Percentiles rank a stretch among this genome's conserved stretches.
phyloP scores from a whole-genome alignment of 768 basidiomycete species.

The Amanita exitialis region DNA sequence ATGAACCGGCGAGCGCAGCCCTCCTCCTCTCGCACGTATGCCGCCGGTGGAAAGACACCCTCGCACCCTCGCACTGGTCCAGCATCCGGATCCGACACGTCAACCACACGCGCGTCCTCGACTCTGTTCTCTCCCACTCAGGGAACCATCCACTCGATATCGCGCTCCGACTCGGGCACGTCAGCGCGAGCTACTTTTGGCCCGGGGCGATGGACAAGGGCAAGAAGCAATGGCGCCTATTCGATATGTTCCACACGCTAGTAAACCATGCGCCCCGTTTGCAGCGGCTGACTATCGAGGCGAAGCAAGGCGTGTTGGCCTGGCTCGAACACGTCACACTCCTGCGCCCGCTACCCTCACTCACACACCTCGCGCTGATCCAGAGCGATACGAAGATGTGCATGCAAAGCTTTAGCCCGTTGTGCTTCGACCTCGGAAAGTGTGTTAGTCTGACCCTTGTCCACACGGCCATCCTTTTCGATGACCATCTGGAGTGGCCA shows the following conservation, averaged over 20 bases:
- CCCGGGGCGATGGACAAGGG: neutral
- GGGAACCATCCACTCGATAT: neutral
- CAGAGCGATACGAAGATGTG: neutral
- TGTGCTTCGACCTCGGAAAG: slow-evolving; percentile 1
- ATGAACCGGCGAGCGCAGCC: slow-evolving; percentile 1
- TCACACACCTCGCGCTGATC: slow-evolving; percentile 2
- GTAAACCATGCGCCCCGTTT: too few relatives aligned
- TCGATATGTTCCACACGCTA: neutral
- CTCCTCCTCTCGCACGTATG: slow-evolving; percentile 4
- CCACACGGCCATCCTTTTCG: neutral
- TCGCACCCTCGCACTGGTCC: slow-evolving; percentile 3
- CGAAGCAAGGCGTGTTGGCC: neutral
- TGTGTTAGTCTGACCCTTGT: neutral
- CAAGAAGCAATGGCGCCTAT: neutral
- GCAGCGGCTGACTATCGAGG: slow-evolving; percentile 1
- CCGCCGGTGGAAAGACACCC: slow-evolving; percentile 1
- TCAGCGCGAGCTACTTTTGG: neutral
- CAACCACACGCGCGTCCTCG: neutral
- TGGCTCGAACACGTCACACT: neutral
- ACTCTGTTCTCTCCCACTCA: neutral
- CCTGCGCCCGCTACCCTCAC: neutral
- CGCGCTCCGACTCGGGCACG: slow-evolving; percentile 1
- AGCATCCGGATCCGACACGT: slow-evolving; percentile 4
- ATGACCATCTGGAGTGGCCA: neutral
- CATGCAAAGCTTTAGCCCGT: neutral